Evolutionary conservation across 148 eudicot genomes (phyloP), one percentile per base, ranked within the genome.

Genomic region (Chenopodium album): DNA sequence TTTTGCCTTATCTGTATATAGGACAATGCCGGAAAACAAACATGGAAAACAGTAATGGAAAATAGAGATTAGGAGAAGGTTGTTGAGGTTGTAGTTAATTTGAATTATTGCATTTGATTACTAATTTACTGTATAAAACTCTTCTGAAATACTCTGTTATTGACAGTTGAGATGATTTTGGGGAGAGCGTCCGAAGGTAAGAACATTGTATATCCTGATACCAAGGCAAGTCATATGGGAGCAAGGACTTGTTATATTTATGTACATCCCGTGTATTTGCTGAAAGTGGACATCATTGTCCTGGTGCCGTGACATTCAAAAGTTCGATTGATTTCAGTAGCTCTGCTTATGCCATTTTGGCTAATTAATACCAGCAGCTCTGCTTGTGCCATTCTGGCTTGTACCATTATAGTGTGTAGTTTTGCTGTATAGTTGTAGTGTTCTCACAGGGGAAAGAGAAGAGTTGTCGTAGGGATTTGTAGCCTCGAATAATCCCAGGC

Each of bases 341-440:
- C 26, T 79, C 72, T 76, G 65, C 75, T 67, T 29, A 23, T 80
- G 70, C 78, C 66, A 59, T 52, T 74, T 22, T 62, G 26, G 65
- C 26, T 62, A 20, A 52, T 76, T 23, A 31, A 20, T 16, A 79
- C 59, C 34, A 82, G 80, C 76, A 79, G 72, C 26, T 79, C 75
- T 73, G 56, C 76, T 67, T 32, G 29, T 82, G 65, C 78, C 65
- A 56, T 50, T 70, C 73, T 84, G 82, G 79, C 84, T 73, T 85
- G 89, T 86, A 81, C 82, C 54, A 89, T 84, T 78, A 74, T 75
- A 28, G 77, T 83, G 20, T 82, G 86, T 85, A 79, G 86, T 84
- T 87, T 80, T 87, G 81, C 85, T 89, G 90, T 88, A 89, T 81
- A 81, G 80, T 65, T 78, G 84, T 81, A 68, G 82, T 76, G 82